Evolutionary conservation across 148 eudicot genomes (phyloP).

Genomic region (Fagopyrum homotropicum): DNA sequence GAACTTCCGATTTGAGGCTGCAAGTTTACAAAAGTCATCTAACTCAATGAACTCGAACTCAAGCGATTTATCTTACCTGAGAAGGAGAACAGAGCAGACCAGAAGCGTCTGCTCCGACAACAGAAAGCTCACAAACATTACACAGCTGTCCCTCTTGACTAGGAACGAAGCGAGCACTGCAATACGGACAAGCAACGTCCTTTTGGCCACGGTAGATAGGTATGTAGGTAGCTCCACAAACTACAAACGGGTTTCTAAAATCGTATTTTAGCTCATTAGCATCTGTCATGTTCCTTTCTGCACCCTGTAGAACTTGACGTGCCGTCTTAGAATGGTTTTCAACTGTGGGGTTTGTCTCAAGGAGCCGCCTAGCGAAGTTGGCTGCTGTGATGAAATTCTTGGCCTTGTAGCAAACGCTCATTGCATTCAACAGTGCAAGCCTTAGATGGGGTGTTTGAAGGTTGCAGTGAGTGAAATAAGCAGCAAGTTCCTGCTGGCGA

Average conservation of each 20-base stretch:
- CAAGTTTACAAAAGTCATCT: conserved; percentile 9
- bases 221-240: conserved; percentile 88
- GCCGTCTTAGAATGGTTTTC: conserved; percentile 70
- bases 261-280: conserved; percentile 69
- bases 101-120: conserved; percentile 86
- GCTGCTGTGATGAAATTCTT: conserved; percentile 65
- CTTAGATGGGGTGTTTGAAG: conserved; percentile 84
- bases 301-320: conserved; percentile 71
- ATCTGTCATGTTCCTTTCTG: conserved; percentile 83
- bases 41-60: background rate
- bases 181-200: conserved; percentile 76
- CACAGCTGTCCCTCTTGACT: conserved; percentile 78
- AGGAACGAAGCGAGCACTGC: conserved; percentile 70
- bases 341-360: conserved; percentile 68
- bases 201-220: conserved; percentile 90
- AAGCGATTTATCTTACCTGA: conserved; percentile 34
- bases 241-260: conserved; percentile 91
- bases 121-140: conserved; percentile 79
- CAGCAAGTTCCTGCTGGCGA: conserved; percentile 92
- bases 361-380: conserved; percentile 74
- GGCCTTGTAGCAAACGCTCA: conserved; percentile 66
- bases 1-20: background rate
- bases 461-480: conserved; percentile 93
- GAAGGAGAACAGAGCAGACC: conserved; percentile 87
- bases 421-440: conserved; percentile 74